Conservation (phyloP, 2,329 filamentous ascomycete genomes). For the Diplodia scrobiculata region DNA sequence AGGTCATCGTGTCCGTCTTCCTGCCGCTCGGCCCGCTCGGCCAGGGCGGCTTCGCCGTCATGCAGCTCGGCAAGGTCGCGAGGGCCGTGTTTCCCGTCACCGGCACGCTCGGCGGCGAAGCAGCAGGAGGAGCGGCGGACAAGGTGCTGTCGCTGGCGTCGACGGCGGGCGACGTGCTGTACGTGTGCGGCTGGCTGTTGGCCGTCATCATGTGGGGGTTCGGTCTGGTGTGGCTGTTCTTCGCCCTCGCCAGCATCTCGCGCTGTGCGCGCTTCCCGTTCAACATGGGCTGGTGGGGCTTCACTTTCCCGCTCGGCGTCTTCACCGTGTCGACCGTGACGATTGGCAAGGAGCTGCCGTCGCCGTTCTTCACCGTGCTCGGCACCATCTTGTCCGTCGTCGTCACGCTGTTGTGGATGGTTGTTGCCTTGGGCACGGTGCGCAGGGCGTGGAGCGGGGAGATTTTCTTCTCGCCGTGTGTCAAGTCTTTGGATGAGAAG, state of each 20-base stretch:
- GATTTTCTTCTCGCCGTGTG: slow-evolving; percentile 56
- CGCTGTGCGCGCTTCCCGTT: slow-evolving; percentile 50
- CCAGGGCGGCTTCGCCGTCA: slow-evolving; percentile 59
- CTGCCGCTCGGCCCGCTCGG: slow-evolving; percentile 66
- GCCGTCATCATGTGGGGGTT: slow-evolving; percentile 58
- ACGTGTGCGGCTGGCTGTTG: slow-evolving; percentile 56
- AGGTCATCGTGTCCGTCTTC: slow-evolving; percentile 67
- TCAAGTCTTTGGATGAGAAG: slow-evolving; percentile 34
- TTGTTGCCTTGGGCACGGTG: slow-evolving; percentile 52
- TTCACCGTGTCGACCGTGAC: slow-evolving; percentile 50
- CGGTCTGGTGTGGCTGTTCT: slow-evolving; percentile 54
- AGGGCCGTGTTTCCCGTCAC: slow-evolving; percentile 42
- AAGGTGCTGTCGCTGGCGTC: too few relatives aligned
- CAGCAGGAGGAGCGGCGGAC: too few relatives aligned
- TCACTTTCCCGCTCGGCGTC: slow-evolving; percentile 58
- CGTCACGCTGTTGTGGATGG: slow-evolving; percentile 56
- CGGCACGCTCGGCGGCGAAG: slow-evolving; percentile 38
- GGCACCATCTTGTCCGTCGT: slow-evolving; percentile 50
- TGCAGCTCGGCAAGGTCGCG: slow-evolving; percentile 50
- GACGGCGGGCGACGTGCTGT: slow-evolving; percentile 53
- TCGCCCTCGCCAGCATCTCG: slow-evolving; percentile 50
- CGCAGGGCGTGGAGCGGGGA: slow-evolving; percentile 49
- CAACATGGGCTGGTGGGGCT: slow-evolving; percentile 62
- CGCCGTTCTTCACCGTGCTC: slow-evolving; percentile 54
- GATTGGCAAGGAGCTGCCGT: slow-evolving; percentile 53